Percentiles rank a stretch among this genome's conserved stretches.
These are phyloP conservation scores for Botryotinia globosa DNA, from an alignment of 2,329 filamentous ascomycete species.

Conservation along the genomic window DNA sequence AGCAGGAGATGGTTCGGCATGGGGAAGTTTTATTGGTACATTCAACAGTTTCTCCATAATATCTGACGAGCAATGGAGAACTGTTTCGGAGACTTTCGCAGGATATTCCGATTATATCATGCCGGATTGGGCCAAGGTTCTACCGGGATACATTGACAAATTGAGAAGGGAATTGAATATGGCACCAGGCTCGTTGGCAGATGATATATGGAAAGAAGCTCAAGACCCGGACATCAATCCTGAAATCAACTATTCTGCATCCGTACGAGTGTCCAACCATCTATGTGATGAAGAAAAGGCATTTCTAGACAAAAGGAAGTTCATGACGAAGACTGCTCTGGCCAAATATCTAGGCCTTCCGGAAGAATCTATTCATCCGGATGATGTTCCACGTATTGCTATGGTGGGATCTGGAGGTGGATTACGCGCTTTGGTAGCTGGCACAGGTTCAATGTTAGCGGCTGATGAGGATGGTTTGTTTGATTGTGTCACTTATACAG, in stretches of 20 bases:
- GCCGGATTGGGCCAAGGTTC: constrained; percentile 74
- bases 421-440: constrained; percentile 83
- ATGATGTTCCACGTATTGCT: constrained; percentile 90
- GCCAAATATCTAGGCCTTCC: constrained; percentile 78
- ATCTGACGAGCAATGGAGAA: constrained; percentile 54
- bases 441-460: constrained; percentile 81
- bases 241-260: constrained; percentile 79
- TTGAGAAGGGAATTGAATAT: constrained; percentile 85
- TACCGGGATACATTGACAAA: constrained; percentile 77
- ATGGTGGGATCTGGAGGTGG: constrained; percentile 94
- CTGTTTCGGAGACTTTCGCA: constrained; percentile 53
- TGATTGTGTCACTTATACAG: constrained; percentile 91
- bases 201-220: constrained; percentile 91
- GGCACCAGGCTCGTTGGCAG: constrained; percentile 81
- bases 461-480: constrained; percentile 84
- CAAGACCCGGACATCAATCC: constrained; percentile 80
- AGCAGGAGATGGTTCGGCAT: constrained; percentile 33
- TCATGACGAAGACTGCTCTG: constrained; percentile 67
- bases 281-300: constrained; percentile 80
- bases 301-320: constrained; percentile 68
- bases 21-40: constrained; percentile 34
- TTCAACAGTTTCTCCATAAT: constrained; percentile 48
- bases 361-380: constrained; percentile 80
- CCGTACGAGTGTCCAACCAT: constrained; percentile 75
- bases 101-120: constrained; percentile 62